phyloP scores from a whole-genome alignment of 768 basidiomycete genomes.

The Neoboletus subvelutipes region DNA sequence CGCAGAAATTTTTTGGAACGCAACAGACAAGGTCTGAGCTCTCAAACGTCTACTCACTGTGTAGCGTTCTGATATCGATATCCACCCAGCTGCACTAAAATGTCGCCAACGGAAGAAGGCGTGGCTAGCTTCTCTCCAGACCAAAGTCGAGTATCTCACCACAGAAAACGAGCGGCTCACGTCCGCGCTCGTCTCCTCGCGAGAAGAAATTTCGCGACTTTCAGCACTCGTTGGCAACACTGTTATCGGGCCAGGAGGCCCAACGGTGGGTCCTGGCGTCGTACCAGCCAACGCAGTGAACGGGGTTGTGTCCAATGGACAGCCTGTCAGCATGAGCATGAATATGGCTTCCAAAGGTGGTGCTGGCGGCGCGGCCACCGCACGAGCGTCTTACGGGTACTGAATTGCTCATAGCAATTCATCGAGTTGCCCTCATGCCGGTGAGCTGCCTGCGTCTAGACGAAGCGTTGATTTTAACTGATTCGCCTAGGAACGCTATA shows the following conservation, averaged over 20 bases:
- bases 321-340: constrained; percentile 45
- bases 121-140: constrained; percentile 90
- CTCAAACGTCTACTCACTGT: not conserved
- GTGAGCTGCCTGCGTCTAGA: constrained; percentile 11
- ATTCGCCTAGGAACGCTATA: constrained; percentile 15
- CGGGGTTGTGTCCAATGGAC: constrained; percentile 30
- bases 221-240: constrained; percentile 68
- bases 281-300: constrained; percentile 29
- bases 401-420: constrained; percentile 17
- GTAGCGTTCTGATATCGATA: constrained; percentile 8
- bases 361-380: constrained; percentile 29
- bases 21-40: constrained; percentile 83
- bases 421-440: constrained; percentile 7
- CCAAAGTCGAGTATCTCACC: constrained; percentile 88
- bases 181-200: constrained; percentile 78
- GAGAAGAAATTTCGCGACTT: constrained; percentile 89
- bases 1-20: constrained; percentile 94
- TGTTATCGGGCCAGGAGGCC: constrained; percentile 46
- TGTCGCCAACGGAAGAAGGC: constrained; percentile 99
- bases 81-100: constrained; percentile 82
- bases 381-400: constrained; percentile 43
- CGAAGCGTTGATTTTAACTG: not conserved
- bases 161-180: constrained; percentile 95
- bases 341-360: constrained; percentile 40
- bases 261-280: constrained; percentile 31